Base-by-base conservation (phyloP, 805 yeast genomes). In the Candida golubevii region DNA sequence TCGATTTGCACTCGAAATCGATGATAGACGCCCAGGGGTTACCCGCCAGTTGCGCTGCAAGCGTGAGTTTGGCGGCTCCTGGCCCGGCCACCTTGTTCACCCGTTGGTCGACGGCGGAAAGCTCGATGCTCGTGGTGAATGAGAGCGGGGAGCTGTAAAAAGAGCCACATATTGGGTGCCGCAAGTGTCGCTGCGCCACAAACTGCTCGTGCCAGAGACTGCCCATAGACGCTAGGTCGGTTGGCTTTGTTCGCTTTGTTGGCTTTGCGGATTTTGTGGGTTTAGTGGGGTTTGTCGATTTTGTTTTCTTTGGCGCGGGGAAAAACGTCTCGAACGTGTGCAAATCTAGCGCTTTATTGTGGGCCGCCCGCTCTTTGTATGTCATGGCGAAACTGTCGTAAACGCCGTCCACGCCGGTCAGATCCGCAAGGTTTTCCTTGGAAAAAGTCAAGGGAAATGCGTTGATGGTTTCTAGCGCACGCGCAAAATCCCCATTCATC, bases 391-490 rank as follows among this genome's bases (percentile, higher is more conserved):
- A 52, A 6, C 42, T 36, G 35, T 52, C 56, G 30, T 10, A 18
- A 11, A 45, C 36, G 18, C 53, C 53, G 37, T 48, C 52, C 29
- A 48, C 45, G 4, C 36, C 45, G 7, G 39, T 38, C 10, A 37
- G 35, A 12, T 26, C 46, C 6, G 40, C 23, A 4, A 41, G 13
- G 11, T 39, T 41, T 7, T 40, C 35, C n/a, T 33, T 26, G 26
- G 44, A 34, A 15, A 49, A 38, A 3, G 44, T 32, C 77, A 87
- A 78, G 7, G 96, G 95, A 38, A 88, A 75, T 1, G 88, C 78
- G 58, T 88, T 88, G 49, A 88, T 67, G 0, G 90, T 74, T 33
- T 79, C 58, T 34, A 88, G 65, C 0, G 95, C 95, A 48, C 67
- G 71, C 33, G 70, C 67, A 51, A 71, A 79, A 56, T 86, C 79